Evolutionary conservation across 2,329 filamentous ascomycete genomes (phyloP), one percentile per base, ranked within the genome.

Genomic region (Fusarium oligoseptatum): DNA sequence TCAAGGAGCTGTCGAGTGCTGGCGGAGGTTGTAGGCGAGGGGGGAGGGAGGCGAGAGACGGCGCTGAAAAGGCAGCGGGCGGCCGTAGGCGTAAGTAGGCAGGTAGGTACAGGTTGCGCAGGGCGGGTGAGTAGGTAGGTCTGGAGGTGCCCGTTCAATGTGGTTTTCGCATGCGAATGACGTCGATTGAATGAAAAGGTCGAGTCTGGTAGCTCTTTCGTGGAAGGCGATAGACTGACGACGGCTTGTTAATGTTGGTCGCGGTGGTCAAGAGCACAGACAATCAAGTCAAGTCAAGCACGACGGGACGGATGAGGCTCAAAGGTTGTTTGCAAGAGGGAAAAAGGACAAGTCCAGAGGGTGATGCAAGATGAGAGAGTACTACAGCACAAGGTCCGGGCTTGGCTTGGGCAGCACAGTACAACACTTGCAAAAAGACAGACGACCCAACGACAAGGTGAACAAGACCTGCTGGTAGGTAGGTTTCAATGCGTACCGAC

Each of bases 111-210:
- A 34, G 56, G 43, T 55, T 56, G 57, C 39, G n/a, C 50, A 58
- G 62, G 10, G 36, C 45, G 48, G 67, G 67, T 39, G 56, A 56
- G 41, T 41, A 48, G 36, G 39, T 14, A 15, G 14, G 41, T 41
- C 64, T 64, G 15, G 17, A 20, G 17, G 48, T 32, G 71, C 32
- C 32, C 32, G 32, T 64, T 66, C 64, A 66, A 45, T 45, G 45
- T 62, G 37, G 64, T 62, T 62, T 66, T 72, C 72, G 72, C 57
- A 66, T 66, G 32, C 65, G 72, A 67, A 75, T 74, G 72, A 74
- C 72, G 72, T 73, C 62, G 72, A 72, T 70, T 64, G 27, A 37
- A 36, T 22, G 24, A 32, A 43, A 52, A 37, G 34, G 32, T 36
- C 52, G 32, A 36, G 32, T 17, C 29, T 56, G 29, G 14, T 12